A percentile compares a stretch with the other conserved stretches of the same genome.
Conservation (phyloP, 306 rosid species). For the Quercus glauca region DNA sequence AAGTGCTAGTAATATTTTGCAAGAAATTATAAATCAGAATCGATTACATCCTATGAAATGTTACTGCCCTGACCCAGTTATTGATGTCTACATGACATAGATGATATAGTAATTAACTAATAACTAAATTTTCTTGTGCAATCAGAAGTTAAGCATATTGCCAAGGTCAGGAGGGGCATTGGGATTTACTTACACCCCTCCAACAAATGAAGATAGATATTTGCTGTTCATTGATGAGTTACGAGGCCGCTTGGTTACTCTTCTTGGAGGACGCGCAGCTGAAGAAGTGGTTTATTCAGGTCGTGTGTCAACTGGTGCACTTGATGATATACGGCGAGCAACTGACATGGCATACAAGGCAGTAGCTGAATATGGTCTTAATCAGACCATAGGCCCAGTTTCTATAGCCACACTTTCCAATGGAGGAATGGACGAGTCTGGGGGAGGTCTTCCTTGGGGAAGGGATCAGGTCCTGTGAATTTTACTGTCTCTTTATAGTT, state of each 20-base stretch:
- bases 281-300: conserved; percentile 95
- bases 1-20: neutral
- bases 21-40: neutral
- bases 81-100: neutral
- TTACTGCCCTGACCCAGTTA: neutral
- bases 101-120: neutral
- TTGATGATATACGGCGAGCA: conserved; percentile 94
- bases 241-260: conserved; percentile 91
- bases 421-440: conserved; percentile 92
- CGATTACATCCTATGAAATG: neutral
- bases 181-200: conserved; percentile 94
- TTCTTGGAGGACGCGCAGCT: conserved; percentile 99
- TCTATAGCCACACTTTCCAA: conserved; percentile 77
- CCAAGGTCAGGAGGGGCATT: conserved; percentile 98
- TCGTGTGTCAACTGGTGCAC: conserved; percentile 95
- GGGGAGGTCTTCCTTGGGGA: conserved; percentile 77
- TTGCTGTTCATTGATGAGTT: conserved; percentile 95
- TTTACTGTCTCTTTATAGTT: conserved; percentile 7
- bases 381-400: conserved; percentile 83
- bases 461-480: conserved; percentile 83
- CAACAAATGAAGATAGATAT: conserved; percentile 90
- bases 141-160: conserved; percentile 93
- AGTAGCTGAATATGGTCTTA: conserved; percentile 96
- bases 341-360: conserved; percentile 99
- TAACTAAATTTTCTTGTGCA: conserved; percentile 19